Percentiles rank a stretch among this genome's conserved stretches.
These are phyloP conservation scores for Firmiana major DNA, from an alignment of 345 rosid genomes.

Conservation along the genomic window DNA sequence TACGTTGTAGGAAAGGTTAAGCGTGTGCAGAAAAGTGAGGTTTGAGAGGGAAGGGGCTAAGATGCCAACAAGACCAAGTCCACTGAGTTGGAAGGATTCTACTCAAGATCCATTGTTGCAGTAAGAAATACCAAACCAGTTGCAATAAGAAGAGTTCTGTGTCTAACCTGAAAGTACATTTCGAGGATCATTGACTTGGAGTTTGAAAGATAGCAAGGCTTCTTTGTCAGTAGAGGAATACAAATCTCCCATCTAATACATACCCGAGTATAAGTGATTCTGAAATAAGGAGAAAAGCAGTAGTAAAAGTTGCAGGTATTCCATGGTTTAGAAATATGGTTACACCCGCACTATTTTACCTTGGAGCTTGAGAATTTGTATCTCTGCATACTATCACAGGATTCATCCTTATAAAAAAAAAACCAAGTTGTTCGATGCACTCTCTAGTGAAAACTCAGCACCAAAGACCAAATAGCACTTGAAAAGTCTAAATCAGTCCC, in stretches of 20 bases:
- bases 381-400: too few relatives aligned
- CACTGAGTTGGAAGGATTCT: not conserved
- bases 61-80: not conserved
- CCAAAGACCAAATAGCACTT: too few relatives aligned
- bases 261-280: not conserved
- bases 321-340: not conserved
- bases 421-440: too few relatives aligned
- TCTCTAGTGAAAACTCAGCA: too few relatives aligned
- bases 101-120: not conserved
- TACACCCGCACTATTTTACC: too few relatives aligned
- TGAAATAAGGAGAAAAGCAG: slow-evolving; percentile 10
- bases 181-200: slow-evolving; percentile 17
- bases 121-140: slow-evolving; percentile 19
- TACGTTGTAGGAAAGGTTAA: slow-evolving; percentile 13
- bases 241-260: not conserved
- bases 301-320: not conserved
- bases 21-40: not conserved
- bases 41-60: not conserved
- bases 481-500: too few relatives aligned
- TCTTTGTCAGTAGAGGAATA: slow-evolving; percentile 18
- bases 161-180: slow-evolving; percentile 20
- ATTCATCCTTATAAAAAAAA: too few relatives aligned
- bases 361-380: too few relatives aligned
- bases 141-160: slow-evolving; percentile 18
- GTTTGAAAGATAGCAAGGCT: slow-evolving; percentile 22